A percentile compares a stretch with the other conserved stretches of the same genome.
Evolutionary conservation across 805 yeast species (phyloP).

Genomic region (Saccharomycopsis synnaedendra): DNA sequence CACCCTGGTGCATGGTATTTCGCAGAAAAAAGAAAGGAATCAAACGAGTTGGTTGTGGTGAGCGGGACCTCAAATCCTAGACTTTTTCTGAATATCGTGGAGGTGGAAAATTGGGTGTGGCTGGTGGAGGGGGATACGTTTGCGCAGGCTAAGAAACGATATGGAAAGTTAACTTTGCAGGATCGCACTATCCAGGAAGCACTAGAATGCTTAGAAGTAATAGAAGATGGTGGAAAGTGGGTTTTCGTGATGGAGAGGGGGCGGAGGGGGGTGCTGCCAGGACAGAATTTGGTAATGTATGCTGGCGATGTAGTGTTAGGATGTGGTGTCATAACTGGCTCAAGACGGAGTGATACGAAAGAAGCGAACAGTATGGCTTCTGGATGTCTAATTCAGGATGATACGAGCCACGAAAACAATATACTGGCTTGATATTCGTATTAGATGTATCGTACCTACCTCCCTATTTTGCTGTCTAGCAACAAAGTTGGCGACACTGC

Average conservation of each 20-base stretch:
- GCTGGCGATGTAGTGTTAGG: constrained; percentile 56
- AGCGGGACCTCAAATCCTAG: constrained; percentile 50
- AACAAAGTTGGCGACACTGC: too few species aligned
- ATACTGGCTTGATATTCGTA: too few species aligned
- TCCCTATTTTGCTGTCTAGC: too few species aligned
- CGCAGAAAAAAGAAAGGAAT: constrained; percentile 48
- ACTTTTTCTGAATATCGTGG: constrained; percentile 31
- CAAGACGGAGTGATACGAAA: not conserved
- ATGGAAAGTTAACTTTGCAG: constrained; percentile 37
- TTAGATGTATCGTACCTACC: too few species aligned
- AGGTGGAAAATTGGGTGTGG: constrained; percentile 42
- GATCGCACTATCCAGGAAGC: constrained; percentile 67
- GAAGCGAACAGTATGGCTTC: not conserved
- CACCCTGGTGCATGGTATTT: constrained; percentile 80
- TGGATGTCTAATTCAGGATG: not conserved
- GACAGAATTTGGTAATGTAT: constrained; percentile 76
- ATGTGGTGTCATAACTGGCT: constrained; percentile 30
- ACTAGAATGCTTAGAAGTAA: constrained; percentile 21
- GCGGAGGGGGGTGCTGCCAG: constrained; percentile 77
- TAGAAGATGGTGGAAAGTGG: constrained; percentile 5
- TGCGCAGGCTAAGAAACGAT: constrained; percentile 7
- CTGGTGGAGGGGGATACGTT: constrained; percentile 20
- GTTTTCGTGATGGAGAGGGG: constrained; percentile 30
- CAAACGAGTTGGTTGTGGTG: constrained; percentile 73
- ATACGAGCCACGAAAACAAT: too few species aligned